Conservation (phyloP, 768 basidiomycete genomes). For the Megacollybia marginata region DNA sequence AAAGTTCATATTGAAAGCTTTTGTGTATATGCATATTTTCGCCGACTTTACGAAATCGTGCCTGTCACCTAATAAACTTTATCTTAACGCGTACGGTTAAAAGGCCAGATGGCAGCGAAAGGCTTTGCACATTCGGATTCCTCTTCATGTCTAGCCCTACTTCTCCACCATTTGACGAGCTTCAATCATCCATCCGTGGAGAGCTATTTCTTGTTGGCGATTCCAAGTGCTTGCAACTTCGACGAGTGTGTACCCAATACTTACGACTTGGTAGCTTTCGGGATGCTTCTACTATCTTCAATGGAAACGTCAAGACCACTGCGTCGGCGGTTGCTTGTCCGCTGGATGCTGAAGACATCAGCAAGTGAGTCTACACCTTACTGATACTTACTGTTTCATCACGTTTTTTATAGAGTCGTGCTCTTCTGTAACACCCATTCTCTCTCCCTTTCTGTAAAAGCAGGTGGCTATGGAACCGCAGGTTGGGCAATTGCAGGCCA, state of each 20-base stretch:
- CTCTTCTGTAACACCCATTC: constrained; percentile 66
- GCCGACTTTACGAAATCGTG: background rate
- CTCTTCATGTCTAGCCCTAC: background rate
- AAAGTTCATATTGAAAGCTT: too few relatives aligned
- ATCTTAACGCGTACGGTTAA: background rate
- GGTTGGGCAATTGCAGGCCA: constrained; percentile 88
- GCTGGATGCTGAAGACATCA: constrained; percentile 73
- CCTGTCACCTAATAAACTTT: background rate
- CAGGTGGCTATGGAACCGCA: constrained; percentile 87
- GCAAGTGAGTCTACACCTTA: constrained; percentile 45
- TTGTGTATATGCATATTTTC: too few relatives aligned
- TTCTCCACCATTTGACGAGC: background rate
- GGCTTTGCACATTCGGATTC: background rate
- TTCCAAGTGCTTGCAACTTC: constrained; percentile 14
- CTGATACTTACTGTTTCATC: background rate
- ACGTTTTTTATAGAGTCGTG: constrained; percentile 42
- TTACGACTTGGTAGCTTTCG: constrained; percentile 27
- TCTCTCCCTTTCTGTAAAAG: constrained; percentile 75
- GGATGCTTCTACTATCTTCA: constrained; percentile 57
- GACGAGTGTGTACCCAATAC: background rate
- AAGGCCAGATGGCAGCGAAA: background rate
- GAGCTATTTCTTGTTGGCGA: constrained; percentile 18
- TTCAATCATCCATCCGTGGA: constrained; percentile 16
- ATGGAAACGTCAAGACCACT: constrained; percentile 59
- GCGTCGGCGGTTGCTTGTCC: constrained; percentile 68